phyloP scores from a whole-genome alignment of 306 rosid species.

The Cotoneaster glaucophyllus region DNA sequence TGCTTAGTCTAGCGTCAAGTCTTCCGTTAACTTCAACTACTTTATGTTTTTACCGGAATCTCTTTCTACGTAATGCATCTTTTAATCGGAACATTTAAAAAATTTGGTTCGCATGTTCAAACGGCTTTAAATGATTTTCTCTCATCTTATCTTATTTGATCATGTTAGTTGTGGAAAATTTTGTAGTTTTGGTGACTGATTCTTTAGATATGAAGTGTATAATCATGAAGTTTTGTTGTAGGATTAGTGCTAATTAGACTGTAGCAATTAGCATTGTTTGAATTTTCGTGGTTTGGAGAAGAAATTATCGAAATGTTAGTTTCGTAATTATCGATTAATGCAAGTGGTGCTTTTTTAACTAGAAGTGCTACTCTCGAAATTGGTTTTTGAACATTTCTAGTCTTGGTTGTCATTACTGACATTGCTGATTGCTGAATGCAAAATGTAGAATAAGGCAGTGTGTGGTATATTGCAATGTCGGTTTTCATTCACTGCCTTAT shows the following conservation, averaged over 20 bases:
- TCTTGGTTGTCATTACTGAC: neutral
- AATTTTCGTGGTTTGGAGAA: neutral
- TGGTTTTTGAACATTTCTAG: neutral
- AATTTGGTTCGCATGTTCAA: no score
- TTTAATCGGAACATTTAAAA: no score
- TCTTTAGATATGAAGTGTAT: neutral
- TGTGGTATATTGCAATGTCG: no score
- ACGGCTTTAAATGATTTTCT: no score
- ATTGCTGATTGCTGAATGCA: neutral
- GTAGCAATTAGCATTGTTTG: neutral
- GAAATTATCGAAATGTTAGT: neutral
- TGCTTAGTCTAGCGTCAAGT: no score
- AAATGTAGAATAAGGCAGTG: neutral
- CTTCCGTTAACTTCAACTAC: no score
- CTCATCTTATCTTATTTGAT: neutral
- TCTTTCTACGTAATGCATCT: no score
- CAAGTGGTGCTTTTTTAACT: no score
- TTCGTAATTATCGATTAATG: neutral
- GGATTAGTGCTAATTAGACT: neutral
- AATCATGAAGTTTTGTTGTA: neutral
- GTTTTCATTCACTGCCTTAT: no score
- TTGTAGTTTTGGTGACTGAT: neutral
- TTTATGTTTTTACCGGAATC: no score
- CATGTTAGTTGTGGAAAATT: neutral
- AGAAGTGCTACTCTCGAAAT: neutral